phyloP scores from a whole-genome alignment of 345 rosid species.

The Laguncularia racemosa region DNA sequence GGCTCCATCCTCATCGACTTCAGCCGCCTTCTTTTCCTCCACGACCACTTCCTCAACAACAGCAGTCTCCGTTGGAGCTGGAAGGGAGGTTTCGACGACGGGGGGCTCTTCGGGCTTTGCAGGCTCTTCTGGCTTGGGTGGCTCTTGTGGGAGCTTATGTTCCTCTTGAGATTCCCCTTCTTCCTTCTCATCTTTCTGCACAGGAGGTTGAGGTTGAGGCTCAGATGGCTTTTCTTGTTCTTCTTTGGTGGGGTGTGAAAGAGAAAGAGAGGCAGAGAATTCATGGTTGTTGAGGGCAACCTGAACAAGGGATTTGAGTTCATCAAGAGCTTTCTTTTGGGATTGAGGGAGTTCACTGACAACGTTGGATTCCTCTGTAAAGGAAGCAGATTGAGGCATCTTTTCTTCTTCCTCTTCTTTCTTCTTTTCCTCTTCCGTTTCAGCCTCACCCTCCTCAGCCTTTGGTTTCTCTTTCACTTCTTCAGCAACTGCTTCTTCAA shows the following conservation, averaged over 20 bases:
- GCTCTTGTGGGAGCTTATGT: constrained; percentile 14
- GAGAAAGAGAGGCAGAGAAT: constrained; percentile 13
- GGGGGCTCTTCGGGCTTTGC: constrained; percentile 4
- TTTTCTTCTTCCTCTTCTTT: constrained; percentile 11
- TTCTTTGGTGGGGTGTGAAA: constrained; percentile 4
- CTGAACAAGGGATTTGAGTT: constrained; percentile 17
- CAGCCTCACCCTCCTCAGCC: constrained; percentile 2
- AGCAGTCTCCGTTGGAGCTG: constrained; percentile 6
- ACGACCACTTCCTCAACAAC: constrained; percentile 17
- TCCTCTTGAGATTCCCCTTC: constrained; percentile 28
- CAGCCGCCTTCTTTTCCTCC: constrained; percentile 31
- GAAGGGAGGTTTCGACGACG: constrained; percentile 2
- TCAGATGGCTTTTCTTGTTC: constrained; percentile 14
- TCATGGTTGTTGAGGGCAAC: constrained; percentile 19
- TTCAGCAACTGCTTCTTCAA: not conserved
- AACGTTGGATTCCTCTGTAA: constrained; percentile 20
- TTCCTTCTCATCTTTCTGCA: constrained; percentile 63
- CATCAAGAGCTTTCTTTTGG: constrained; percentile 21
- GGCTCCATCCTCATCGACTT: constrained; percentile 74
- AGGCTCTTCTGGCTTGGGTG: constrained; percentile 2
- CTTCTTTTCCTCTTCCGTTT: constrained; percentile 5
- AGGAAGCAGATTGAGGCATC: constrained; percentile 6
- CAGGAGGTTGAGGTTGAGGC: constrained; percentile 11
- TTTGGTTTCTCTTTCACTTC: not conserved
- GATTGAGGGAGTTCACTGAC: constrained; percentile 19